Evolutionary conservation across 2,329 filamentous ascomycete species (phyloP).

Genomic region (Neocatenulostroma microsporum): DNA sequence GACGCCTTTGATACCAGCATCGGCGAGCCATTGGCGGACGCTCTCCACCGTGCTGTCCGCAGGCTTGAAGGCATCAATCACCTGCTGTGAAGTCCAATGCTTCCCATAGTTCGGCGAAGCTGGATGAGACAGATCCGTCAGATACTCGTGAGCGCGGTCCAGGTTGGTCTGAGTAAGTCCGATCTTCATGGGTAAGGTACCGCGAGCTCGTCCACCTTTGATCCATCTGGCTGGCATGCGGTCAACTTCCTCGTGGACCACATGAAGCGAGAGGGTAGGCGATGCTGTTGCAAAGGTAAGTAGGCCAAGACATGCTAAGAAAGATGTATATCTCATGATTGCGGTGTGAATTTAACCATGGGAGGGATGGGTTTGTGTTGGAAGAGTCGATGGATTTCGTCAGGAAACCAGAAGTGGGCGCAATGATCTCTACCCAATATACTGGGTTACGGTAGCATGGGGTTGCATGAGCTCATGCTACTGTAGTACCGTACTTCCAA

Average conservation of each 20-base stretch:
- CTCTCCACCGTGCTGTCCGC: conserved; percentile 22
- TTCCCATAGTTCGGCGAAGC: conserved; percentile 13
- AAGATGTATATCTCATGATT: too few species aligned
- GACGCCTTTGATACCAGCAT: conserved; percentile 27
- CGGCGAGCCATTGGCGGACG: conserved; percentile 32
- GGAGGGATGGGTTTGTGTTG: too few species aligned
- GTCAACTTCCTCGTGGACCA: conserved; percentile 26
- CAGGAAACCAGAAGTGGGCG: too few species aligned
- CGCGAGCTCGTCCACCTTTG: conserved; percentile 29
- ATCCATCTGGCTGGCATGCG: conserved; percentile 20
- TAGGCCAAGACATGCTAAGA: too few species aligned
- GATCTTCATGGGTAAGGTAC: conserved; percentile 18
- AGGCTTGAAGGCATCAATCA: conserved; percentile 34
- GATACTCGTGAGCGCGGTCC: conserved; percentile 8
- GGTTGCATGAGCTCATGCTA: too few species aligned
- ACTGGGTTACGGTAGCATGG: too few species aligned
- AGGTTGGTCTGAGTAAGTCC: conserved; percentile 14
- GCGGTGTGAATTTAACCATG: too few species aligned
- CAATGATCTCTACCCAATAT: too few species aligned
- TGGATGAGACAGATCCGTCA: conserved; percentile 16
- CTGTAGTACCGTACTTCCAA: too few species aligned
- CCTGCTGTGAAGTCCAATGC: conserved; percentile 24
- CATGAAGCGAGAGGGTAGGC: conserved; percentile 12
- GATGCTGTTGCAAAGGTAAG: not conserved
- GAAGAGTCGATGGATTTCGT: too few species aligned